phyloP scores from a whole-genome alignment of 345 rosid genomes.

The Rhizophora mangle region DNA sequence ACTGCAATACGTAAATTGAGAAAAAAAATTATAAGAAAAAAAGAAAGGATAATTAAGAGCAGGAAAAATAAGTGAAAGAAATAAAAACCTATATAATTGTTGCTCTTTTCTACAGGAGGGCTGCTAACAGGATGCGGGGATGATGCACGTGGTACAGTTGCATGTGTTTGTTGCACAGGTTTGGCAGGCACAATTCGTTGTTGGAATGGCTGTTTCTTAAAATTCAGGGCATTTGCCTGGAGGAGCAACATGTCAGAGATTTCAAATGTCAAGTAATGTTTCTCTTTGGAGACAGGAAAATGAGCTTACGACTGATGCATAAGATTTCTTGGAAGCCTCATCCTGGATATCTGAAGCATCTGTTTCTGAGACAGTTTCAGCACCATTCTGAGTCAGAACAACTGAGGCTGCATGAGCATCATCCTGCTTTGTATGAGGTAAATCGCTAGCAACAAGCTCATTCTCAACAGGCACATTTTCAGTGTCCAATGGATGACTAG shows the following conservation, averaged over 20 bases:
- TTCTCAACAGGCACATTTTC: conserved; percentile 28
- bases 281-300: neutral
- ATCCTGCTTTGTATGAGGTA: conserved; percentile 9
- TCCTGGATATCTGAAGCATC: conserved; percentile 29
- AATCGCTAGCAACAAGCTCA: conserved; percentile 20
- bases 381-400: conserved; percentile 10
- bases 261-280: neutral
- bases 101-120: conserved; percentile 20
- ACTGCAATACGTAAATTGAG: conserved; percentile 31
- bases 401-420: conserved; percentile 1
- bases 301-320: conserved; percentile 55
- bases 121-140: conserved; percentile 20
- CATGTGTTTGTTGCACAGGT: conserved; percentile 24
- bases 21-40: neutral
- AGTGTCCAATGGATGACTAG: conserved; percentile 22
- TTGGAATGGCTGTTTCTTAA: conserved; percentile 40
- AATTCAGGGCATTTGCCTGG: conserved; percentile 47
- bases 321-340: conserved; percentile 50
- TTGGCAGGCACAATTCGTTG: conserved; percentile 34
- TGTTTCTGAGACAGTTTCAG: conserved; percentile 15
- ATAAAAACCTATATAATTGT: conserved; percentile 35
- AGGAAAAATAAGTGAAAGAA: neutral
- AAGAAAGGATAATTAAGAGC: neutral
- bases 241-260: neutral
- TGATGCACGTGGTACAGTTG: conserved; percentile 21